Base-by-base conservation (phyloP, 371 early-diverging fungal genomes). In the Mortierella sp. region DNA sequence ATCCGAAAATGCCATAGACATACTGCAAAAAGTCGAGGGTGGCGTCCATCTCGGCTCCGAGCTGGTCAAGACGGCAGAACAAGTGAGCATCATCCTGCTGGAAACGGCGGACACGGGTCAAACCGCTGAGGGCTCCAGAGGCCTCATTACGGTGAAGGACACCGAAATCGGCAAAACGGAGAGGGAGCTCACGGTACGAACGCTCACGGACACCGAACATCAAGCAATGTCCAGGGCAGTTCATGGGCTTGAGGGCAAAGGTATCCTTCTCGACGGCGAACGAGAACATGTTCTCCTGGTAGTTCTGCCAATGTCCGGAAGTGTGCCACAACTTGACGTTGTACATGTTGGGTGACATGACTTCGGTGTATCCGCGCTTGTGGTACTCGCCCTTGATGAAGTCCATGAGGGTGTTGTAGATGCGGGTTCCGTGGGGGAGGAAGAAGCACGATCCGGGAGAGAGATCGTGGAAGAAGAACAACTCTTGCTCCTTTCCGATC, bases 61-160 rank as follows among this genome's bases (percentile, higher is more conserved):
- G 91, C 89, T 99, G 99, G 76, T 95, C 96, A 44, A 92, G 83
- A 44, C 93, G 92, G 91, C 99, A 99, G 91, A 99, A 99, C 79
- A 99, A 99, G 84, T 99, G 99, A 9, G 99, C 99, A 92, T 99
- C 99, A 89, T 99, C 99, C 90, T 99, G 99, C 89, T 99, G 99
- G 97, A 99, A 99, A 78, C 99, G 95, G 83, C 99, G 95, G 21
- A 99, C 99, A 84, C 99, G 95, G 19, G 99, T 99, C 81, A 99
- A 93, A 54, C 99, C 99, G 54, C 97, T 95, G 42, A 99, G 91
- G 13, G 99, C 97, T 50, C 99, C 99, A 26, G 97, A 97, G 50
- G 97, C 95, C 88, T 99, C 99, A 84, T 99, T 99, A 82, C 99
- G 94, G 89, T 99, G 99, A 73, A 99, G 91, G 28, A 99, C 99